Evolutionary conservation across 371 early-diverging fungal genomes (phyloP), one percentile per base, ranked within the genome.

Genomic region (Homolaphlyctis polyrhiza): DNA sequence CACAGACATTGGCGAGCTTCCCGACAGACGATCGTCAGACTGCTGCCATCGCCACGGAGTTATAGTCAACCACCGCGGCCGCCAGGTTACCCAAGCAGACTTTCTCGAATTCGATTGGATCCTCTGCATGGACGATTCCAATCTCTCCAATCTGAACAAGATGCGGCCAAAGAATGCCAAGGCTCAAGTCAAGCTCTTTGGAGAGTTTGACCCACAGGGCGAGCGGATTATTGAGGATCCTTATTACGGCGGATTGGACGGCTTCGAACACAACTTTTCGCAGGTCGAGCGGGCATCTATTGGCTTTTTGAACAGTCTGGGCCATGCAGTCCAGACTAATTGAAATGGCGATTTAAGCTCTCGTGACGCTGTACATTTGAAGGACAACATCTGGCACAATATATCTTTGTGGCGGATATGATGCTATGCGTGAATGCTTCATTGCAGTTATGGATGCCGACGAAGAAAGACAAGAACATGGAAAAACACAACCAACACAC

Each of bases 241-340:
- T 43, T 95, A 95, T 68, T 95, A 95, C 65, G 94, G 95, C 58
- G 92, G 91, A 0, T 67, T 68, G 0, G 87, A 89, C 23, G 95
- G 93, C 1, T 96, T 95, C 71, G 90, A 93, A 48, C 70, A 72
- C 60, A 95, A 94, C 66, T 96, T 91, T 78, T 73, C 83, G 51
- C 95, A 95, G 74, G 88, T 91, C 16, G 75, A 79, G 4, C 74
- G 95, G 63, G 84, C 86, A 67, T 86, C 89, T 0, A 72, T 74
- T 14, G 90, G 84, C 0, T 83, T 92, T 64, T 70, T 92, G 35
- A 64, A 73, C 51, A 55, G 68, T 43, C 66, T 89, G 45, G 84
- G 82, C n/a, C 39, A n/a, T n/a, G n/a, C n/a, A n/a, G n/a, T n/a
- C n/a, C n/a, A n/a, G n/a, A n/a, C n/a, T n/a, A n/a, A n/a, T n/a